These are phyloP conservation scores for Leishmania tarentolae DNA, from an alignment of 208 protist species.

Conservation along the genomic window DNA sequence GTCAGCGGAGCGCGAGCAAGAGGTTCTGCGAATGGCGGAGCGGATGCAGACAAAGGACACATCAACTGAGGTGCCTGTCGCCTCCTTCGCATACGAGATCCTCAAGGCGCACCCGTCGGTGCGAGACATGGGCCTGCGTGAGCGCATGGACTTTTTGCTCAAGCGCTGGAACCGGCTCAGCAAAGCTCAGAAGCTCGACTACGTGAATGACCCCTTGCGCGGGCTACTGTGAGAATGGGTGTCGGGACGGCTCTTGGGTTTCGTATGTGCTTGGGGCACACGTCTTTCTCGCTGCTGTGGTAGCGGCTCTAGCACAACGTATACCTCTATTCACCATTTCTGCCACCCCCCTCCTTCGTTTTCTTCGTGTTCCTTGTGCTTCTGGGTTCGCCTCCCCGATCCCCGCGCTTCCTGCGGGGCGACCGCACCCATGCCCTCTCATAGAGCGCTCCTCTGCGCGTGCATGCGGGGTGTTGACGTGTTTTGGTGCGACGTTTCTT, in stretches of 20 bases:
- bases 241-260: not conserved
- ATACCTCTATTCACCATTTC: not conserved
- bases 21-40: conserved; percentile 67
- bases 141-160: conserved; percentile 88
- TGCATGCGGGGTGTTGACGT: not conserved
- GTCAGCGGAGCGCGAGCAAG: conserved; percentile 62
- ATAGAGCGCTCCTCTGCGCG: not conserved
- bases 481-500: not conserved
- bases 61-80: conserved; percentile 79
- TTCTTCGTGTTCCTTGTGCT: not conserved
- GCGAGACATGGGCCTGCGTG: conserved; percentile 76
- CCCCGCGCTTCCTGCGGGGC: not conserved
- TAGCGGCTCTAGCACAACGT: not conserved
- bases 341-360: not conserved
- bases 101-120: conserved; percentile 83
- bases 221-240: conserved; percentile 57
- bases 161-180: conserved; percentile 74
- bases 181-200: conserved; percentile 58
- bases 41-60: conserved; percentile 84
- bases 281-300: not conserved
- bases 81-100: conserved; percentile 83
- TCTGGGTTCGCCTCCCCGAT: not conserved
- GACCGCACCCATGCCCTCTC: not conserved
- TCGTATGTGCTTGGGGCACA: not conserved
- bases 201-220: conserved; percentile 80